phyloP scores from a whole-genome alignment of 2,329 filamentous ascomycete genomes.

The Sporothrix mexicana region DNA sequence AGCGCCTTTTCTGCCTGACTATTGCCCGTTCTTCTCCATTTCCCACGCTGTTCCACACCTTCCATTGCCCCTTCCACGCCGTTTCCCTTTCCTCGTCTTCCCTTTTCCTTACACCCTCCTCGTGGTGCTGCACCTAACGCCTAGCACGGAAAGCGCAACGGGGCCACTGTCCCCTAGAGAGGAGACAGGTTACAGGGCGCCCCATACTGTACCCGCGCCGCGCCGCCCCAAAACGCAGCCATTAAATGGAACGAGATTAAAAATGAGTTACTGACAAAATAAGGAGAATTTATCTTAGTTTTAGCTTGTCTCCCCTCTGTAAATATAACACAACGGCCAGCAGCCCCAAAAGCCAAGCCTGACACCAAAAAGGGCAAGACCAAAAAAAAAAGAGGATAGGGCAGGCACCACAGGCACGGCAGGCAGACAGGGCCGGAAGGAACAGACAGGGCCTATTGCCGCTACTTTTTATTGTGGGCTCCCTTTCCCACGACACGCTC shows the following conservation, averaged over 20 bases:
- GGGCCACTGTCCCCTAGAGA: conserved; percentile 30
- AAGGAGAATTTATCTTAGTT: too few species aligned
- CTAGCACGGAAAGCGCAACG: background rate
- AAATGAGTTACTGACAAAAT: background rate
- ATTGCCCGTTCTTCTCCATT: background rate
- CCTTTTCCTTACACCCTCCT: background rate
- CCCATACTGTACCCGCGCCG: conserved; percentile 33
- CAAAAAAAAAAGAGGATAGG: background rate
- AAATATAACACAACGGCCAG: conserved; percentile 9
- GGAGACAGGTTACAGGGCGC: conserved; percentile 31
- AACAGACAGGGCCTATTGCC: conserved; percentile 4
- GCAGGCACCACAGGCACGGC: background rate
- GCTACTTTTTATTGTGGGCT: conserved; percentile 5
- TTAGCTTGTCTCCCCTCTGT: too few species aligned
- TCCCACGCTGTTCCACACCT: background rate
- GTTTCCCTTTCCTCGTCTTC: background rate
- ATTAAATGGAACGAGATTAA: background rate
- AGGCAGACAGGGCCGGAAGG: too few species aligned
- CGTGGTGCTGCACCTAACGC: background rate
- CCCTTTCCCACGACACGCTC: conserved; percentile 27
- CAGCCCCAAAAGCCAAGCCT: background rate
- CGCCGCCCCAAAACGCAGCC: conserved; percentile 21
- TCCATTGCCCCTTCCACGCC: conserved; percentile 17
- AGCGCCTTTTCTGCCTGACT: conserved; percentile 29
- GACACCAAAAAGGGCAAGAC: background rate